Conservation (phyloP, 2,329 filamentous ascomycete species). For the Xylariomycetidae sp. region DNA sequence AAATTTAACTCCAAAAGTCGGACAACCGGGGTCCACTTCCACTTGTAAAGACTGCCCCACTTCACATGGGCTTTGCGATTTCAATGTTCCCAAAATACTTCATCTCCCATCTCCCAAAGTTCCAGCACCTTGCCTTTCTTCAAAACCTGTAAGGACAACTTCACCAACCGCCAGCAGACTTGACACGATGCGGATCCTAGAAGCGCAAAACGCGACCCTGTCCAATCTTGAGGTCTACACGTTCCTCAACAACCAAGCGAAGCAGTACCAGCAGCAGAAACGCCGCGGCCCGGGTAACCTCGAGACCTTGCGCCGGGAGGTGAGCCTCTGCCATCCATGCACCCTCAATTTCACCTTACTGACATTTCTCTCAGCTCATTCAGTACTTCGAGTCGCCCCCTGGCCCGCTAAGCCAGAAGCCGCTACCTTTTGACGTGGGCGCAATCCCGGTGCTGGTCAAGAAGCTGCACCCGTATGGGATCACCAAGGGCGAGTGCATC, state of each 20-base stretch:
- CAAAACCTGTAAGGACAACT: no score
- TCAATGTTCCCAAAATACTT: no score
- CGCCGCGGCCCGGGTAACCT: conserved; percentile 51
- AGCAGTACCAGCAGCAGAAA: conserved; percentile 44
- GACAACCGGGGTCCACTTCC: no score
- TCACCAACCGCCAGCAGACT: no score
- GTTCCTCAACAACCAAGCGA: conserved; percentile 53
- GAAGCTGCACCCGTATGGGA: conserved; percentile 48
- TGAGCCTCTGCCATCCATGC: conserved; percentile 27
- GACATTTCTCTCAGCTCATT: conserved; percentile 40
- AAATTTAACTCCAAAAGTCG: no score
- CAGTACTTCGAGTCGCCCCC: conserved; percentile 52
- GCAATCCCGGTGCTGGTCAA: conserved; percentile 49
- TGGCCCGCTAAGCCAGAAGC: conserved; percentile 49
- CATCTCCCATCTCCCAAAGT: no score
- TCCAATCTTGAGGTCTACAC: conserved; percentile 69
- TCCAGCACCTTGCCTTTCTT: no score
- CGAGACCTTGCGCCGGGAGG: conserved; percentile 59
- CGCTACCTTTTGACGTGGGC: conserved; percentile 44
- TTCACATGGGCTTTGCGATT: no score
- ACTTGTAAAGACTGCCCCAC: no score
- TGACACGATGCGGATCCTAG: conserved; percentile 62
- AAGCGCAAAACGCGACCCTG: conserved; percentile 62
- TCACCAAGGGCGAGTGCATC: conserved; percentile 62
- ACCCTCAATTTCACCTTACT: not conserved